Evolutionary conservation across 2,329 filamentous ascomycete species (phyloP), one percentile per base, ranked within the genome.

Genomic region (Ascomycota sp.): DNA sequence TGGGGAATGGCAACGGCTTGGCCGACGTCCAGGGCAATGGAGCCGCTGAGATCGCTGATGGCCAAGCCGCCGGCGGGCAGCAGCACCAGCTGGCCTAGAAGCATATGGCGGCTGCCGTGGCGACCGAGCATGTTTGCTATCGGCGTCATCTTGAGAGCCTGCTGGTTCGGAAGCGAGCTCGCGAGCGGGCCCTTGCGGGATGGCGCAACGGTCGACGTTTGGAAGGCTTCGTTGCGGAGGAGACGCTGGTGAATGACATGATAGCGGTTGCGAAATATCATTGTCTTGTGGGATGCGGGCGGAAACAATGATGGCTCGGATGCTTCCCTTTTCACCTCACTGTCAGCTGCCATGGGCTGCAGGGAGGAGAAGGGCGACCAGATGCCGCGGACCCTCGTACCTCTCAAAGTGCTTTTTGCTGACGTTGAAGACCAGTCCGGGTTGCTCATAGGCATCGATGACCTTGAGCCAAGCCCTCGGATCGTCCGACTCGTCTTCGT

Each of bases 221-320:
- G 84, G 45, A 98, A 98, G 13, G 80, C 75, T 53, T 93, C 83
- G 49, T 93, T 93, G 33, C 89, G 76, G 29, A 95, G 67, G 12
- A 95, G 68, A 12, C 89, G 75, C 52, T 95, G 86, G 50, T 93
- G 79, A 33, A 95, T 76, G 35, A 95, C 68, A 45, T 92, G 78
- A 52, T 91, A 95, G 40, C 84, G 70, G 50, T 93, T 84, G 41
- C 83, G 72, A 55, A 93, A 93, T 31, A 89, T 61, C 3, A 72
- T 62, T 2, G 82, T 92, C 53, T 92, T 92, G 47, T 84, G 77
- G 6, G 73, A 69, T 11, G 82, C 72, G 7, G 69, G 61, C 0
- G 91, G 82, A 40, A 98, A 61, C 29, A 86, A 50, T 1, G 76
- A 76, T 10, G 78, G 68, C 41, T 72, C 72, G 9, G 65, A 62